Evolutionary conservation across 2,329 filamentous ascomycete genomes (phyloP).

Genomic region (Ascocoryne sarcoides): DNA sequence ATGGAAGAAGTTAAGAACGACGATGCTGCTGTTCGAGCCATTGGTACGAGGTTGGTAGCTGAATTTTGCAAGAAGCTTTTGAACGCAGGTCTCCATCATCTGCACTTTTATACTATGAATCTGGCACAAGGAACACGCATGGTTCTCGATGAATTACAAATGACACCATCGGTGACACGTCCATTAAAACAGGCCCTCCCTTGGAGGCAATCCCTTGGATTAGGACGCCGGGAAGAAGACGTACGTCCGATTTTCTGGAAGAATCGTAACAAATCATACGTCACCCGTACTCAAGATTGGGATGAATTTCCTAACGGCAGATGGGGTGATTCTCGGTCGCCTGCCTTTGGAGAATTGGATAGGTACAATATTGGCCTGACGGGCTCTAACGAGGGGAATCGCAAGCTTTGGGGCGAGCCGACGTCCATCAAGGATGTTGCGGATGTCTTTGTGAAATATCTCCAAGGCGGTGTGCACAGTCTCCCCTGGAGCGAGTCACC

Average conservation of each 20-base stretch:
- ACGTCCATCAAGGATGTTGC: slow-evolving; percentile 71
- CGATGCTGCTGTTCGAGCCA: slow-evolving; percentile 81
- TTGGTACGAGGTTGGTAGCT: slow-evolving; percentile 79
- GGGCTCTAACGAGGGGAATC: slow-evolving; percentile 91
- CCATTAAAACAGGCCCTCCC: slow-evolving; percentile 85
- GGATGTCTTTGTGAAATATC: slow-evolving; percentile 74
- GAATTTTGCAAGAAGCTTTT: slow-evolving; percentile 85
- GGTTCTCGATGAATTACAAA: slow-evolving; percentile 81
- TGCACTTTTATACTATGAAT: slow-evolving; percentile 99
- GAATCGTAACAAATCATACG: slow-evolving; percentile 91
- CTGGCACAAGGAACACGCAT: slow-evolving; percentile 87
- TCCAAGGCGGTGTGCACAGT: slow-evolving; percentile 69
- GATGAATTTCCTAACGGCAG: slow-evolving; percentile 98
- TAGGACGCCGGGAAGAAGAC: slow-evolving; percentile 84
- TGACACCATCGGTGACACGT: slow-evolving; percentile 68
- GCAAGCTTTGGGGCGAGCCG: slow-evolving; percentile 88
- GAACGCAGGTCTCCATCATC: slow-evolving; percentile 62
- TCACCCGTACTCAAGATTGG: slow-evolving; percentile 94
- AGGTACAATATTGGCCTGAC: slow-evolving; percentile 90
- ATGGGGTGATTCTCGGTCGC: slow-evolving; percentile 95
- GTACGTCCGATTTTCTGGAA: slow-evolving; percentile 98
- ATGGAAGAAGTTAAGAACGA: slow-evolving; percentile 96
- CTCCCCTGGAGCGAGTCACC: slow-evolving; percentile 92
- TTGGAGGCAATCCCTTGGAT: slow-evolving; percentile 88
- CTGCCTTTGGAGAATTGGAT: slow-evolving; percentile 91